Conservation (phyloP, 1,284 basidiomycete species). For the Cystobasidium slooffiae region DNA sequence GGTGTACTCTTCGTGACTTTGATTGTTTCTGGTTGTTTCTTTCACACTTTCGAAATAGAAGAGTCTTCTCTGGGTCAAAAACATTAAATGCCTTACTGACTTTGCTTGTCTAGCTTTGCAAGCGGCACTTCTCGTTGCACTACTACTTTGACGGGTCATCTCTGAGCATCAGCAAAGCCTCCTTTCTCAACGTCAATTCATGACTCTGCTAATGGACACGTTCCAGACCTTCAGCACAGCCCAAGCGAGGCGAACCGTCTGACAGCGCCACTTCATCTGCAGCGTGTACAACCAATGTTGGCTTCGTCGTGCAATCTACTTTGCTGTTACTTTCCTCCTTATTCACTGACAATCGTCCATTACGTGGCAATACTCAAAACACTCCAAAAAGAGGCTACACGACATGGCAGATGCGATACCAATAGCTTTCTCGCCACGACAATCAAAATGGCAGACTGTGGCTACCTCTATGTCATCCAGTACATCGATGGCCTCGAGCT, state of each 20-base stretch:
- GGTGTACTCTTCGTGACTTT: constrained; percentile 19
- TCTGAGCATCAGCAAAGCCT: neutral
- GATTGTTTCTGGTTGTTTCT: constrained; percentile 20
- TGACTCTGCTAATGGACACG: too few relatives aligned
- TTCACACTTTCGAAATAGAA: constrained; percentile 32
- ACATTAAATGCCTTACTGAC: neutral
- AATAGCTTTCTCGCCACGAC: neutral
- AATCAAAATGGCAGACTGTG: neutral
- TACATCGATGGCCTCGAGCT: neutral
- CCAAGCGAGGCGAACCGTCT: too few relatives aligned
- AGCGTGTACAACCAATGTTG: too few relatives aligned
- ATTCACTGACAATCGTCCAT: neutral
- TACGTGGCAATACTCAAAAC: neutral
- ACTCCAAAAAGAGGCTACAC: neutral
- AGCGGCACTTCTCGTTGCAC: neutral
- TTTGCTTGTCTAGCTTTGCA: neutral
- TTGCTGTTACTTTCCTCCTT: too few relatives aligned
- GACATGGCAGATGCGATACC: neutral
- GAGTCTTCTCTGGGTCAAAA: constrained; percentile 22
- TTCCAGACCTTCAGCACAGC: too few relatives aligned
- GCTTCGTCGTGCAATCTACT: too few relatives aligned
- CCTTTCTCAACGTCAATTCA: neutral
- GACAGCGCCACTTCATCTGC: too few relatives aligned
- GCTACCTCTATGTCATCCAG: neutral
- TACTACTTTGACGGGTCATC: neutral